A percentile compares a stretch with the other conserved stretches of the same genome.
These are phyloP conservation scores for Malassezia globosa DNA, from an alignment of 1,284 basidiomycete genomes.

Conservation along the genomic window DNA sequence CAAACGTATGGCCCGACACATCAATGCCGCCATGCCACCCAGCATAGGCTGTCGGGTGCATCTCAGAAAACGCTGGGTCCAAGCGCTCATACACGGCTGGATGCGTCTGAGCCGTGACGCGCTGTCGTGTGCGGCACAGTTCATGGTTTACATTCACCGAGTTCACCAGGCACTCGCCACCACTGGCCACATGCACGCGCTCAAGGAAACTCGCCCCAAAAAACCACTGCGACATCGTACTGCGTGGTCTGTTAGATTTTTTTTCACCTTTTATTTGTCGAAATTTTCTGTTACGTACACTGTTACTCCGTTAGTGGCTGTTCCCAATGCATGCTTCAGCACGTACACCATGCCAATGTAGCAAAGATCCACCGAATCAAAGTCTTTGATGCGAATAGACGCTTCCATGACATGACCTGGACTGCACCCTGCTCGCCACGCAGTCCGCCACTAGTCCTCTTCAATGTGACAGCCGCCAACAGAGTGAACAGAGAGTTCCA, in stretches of 20 bases:
- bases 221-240: constrained; percentile 66
- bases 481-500: constrained; percentile 56
- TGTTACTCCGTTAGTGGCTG: too few relatives aligned
- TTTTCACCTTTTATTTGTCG: too few relatives aligned
- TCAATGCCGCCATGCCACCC: constrained; percentile 69
- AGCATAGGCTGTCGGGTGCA: constrained; percentile 30
- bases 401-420: not conserved
- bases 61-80: constrained; percentile 28
- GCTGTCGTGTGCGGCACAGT: constrained; percentile 26
- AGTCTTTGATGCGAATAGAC: not conserved
- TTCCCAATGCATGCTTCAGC: too few relatives aligned
- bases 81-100: constrained; percentile 18
- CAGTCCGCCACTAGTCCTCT: constrained; percentile 2
- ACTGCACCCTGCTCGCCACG: constrained; percentile 7
- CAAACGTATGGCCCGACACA: constrained; percentile 84
- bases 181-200: constrained; percentile 62
- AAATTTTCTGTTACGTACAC: too few relatives aligned
- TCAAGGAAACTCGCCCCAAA: constrained; percentile 75
- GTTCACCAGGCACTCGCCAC: constrained; percentile 59
- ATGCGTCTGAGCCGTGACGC: constrained; percentile 18
- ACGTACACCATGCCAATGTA: constrained; percentile 22
- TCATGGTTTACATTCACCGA: constrained; percentile 45
- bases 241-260: too few relatives aligned
- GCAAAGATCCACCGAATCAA: constrained; percentile 17
- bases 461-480: constrained; percentile 17